Evolutionary conservation across 108 stramenopile genomes (phyloP).

Genomic region (Stephanodiscus triporus): DNA sequence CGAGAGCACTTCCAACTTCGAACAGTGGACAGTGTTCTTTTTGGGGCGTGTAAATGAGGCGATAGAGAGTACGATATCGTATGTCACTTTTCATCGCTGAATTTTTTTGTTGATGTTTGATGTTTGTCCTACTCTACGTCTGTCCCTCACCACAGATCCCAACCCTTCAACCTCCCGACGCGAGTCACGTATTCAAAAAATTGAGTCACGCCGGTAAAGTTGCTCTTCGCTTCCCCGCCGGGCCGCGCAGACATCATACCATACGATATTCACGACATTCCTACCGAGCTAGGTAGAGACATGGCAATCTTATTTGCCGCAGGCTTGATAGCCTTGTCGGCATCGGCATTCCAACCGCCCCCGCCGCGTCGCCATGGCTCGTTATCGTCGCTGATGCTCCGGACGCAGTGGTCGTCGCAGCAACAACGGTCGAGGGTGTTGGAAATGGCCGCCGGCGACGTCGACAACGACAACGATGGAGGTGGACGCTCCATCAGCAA

Average conservation of each 20-base stretch:
- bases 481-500: conserved; percentile 20
- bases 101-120: too few species aligned
- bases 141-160: neutral
- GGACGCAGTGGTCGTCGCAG: neutral
- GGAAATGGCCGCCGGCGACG: conserved; percentile 18
- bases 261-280: neutral
- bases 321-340: conserved; percentile 3
- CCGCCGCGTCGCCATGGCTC: neutral
- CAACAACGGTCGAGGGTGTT: neutral
- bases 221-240: too few species aligned
- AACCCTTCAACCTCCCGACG: neutral
- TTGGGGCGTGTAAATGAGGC: too few species aligned
- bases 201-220: too few species aligned
- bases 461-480: neutral
- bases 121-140: too few species aligned
- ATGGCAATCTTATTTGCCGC: neutral
- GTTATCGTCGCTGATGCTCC: neutral
- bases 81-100: too few species aligned
- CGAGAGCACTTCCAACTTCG: too few species aligned
- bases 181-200: too few species aligned
- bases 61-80: too few species aligned
- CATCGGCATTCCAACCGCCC: conserved; percentile 10
- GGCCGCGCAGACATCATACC: too few species aligned
- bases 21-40: too few species aligned
- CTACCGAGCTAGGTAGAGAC: neutral